These are phyloP conservation scores for Tulasnella sp. DNA, from an alignment of 768 basidiomycete species.

Conservation along the genomic window DNA sequence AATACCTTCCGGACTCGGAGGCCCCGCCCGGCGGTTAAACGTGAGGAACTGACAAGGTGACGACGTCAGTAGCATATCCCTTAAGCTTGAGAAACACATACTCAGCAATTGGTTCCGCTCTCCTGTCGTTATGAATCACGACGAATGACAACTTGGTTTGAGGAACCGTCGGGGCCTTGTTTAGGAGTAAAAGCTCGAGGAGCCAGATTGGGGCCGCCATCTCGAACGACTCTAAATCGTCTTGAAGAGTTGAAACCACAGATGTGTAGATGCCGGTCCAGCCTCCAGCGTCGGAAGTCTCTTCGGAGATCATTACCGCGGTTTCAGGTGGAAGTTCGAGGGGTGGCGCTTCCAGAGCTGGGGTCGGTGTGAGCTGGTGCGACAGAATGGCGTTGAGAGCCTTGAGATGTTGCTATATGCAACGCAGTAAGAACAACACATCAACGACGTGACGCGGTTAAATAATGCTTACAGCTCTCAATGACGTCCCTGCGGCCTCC, in stretches of 20 bases:
- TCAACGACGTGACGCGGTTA: no score
- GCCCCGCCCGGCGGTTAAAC: slow-evolving; percentile 85
- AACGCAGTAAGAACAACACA: slow-evolving; percentile 45
- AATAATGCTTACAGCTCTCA: slow-evolving; percentile 1
- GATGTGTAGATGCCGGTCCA: slow-evolving; percentile 69
- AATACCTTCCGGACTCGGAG: slow-evolving; percentile 85
- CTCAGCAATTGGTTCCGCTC: slow-evolving; percentile 64
- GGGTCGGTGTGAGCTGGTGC: slow-evolving; percentile 58
- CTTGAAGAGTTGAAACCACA: slow-evolving; percentile 64
- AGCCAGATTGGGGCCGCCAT: slow-evolving; percentile 85
- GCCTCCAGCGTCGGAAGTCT: slow-evolving; percentile 55
- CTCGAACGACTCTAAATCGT: slow-evolving; percentile 64
- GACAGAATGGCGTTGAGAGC: slow-evolving; percentile 42
- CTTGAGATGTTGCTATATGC: slow-evolving; percentile 24
- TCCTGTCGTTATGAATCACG: slow-evolving; percentile 74
- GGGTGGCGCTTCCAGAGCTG: slow-evolving; percentile 71
- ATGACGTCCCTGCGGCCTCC: not conserved
- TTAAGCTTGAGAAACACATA: slow-evolving; percentile 36
- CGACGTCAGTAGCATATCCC: not conserved
- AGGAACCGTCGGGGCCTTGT: slow-evolving; percentile 43
- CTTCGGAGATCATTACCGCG: slow-evolving; percentile 78
- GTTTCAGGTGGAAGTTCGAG: slow-evolving; percentile 62
- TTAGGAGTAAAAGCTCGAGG: slow-evolving; percentile 74
- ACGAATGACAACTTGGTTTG: slow-evolving; percentile 85
- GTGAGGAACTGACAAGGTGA: slow-evolving; percentile 64